Evolutionary conservation across 176 grass and related monocot genomes (phyloP), one percentile per base, ranked within the genome.

Genomic region (Elymus sibiricus): DNA sequence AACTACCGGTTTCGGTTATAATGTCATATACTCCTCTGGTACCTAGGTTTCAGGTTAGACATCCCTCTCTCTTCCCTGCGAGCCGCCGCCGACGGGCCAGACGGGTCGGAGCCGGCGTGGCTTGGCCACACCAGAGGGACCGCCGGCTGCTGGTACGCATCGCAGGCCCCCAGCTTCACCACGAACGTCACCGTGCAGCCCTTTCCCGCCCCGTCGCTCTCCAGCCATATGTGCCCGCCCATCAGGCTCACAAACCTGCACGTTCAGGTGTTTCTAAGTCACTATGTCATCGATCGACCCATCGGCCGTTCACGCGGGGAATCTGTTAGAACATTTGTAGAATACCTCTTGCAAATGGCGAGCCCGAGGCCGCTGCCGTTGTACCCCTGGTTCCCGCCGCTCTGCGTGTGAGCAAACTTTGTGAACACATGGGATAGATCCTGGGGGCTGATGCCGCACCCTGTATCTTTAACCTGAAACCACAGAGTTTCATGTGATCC

Each of bases 211-310:
- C 92, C 92, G 27, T 94, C 92, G 56, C 92, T 94, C 77, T 94
- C 92, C 26, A 94, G 40, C 92, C 92, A 94, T n/a, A 94, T 94
- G 62, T 91, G 86, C 63, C 92, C 92, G 44, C 91, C 92, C 92
- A 94, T 94, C 24, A 94, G 70, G 76, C 49, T 87, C 9, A 84
- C 70, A 83, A 94, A 94, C 68, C 92, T 94, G 76, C n/a, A 70
- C 9, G 8, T 58, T 67, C 12, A n/a, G 28, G 81, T 2, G 26
- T 13, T 21, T 81, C 16, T 19, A 43, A 9, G 6, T 27, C 22
- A 53, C 19, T 22, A 22, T 2, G 73, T 76, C 27, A 49, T 49
- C 7, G 4, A 22, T 22, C 15, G 0, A 76, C 19, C 74, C 3
- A 9, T n/a, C 42, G 0, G 32, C 24, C 31, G n/a, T 38, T 47